Evolutionary conservation across 176 grass and related monocot genomes (phyloP), one percentile per base, ranked within the genome.

Genomic region (Poa annua): DNA sequence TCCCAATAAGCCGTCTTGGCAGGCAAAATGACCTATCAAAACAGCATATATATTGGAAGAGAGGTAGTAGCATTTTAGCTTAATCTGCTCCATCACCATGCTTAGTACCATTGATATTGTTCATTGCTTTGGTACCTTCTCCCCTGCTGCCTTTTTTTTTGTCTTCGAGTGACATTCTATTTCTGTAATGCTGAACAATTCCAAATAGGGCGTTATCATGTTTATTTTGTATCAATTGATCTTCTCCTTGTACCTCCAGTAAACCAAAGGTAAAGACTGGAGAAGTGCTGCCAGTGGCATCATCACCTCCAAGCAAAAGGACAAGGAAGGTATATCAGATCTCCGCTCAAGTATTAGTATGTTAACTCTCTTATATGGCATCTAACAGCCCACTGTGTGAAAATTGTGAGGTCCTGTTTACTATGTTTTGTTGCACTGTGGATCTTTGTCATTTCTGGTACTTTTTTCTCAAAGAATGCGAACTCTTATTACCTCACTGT

Each of bases 301-400:
- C 74, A 76, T 76, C 74, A 39, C 19, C 32, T 76, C 73, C 73
- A 20, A 76, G 51, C 51, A 56, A 56, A 56, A 76, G 13, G 5
- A 38, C 32, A 22, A 55, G 51, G 51, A 76, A 56, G 74, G 74
- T 56, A 55, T 56, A 52, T 51, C 16, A 12, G 51, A 19, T 29
- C 29, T 29, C 29, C 17, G 15, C 72, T 35, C 50, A 21, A 54
- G 29, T 36, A 55, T 55, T 12, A 56, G 52, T 39, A 39, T 39
- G 20, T 21, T 56, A 21, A 12, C 17, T 9, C 8, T 76, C 33
- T 52, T 9, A 57, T 21, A 39, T 76, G 52, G 52, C 10, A 76
- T 57, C 34, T 52, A 20, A 22, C 20, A 48, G 42, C 42, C 42
- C 42, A 47, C 41, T 1, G 20, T 71, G 14, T 48, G 13, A 29